Evolutionary conservation across 202 grass and related monocot species (phyloP), one percentile per base, ranked within the genome.

Genomic region (Schoenoplectus tabernaemontani): DNA sequence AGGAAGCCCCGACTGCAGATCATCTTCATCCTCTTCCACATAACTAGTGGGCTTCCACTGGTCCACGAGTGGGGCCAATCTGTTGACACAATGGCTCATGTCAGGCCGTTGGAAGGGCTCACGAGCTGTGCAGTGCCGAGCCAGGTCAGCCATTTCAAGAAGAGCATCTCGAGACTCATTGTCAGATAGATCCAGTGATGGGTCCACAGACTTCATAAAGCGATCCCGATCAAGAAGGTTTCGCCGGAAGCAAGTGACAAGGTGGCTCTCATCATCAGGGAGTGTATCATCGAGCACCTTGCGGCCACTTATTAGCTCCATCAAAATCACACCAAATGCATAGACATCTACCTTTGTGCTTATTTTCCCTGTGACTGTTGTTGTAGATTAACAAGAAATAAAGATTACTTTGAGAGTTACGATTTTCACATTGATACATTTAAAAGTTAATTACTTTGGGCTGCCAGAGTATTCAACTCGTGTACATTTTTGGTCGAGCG

Each of bases 341-440:
- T 98, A 98, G 15, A 98, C 89, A 78, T 98, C 95, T 19, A 92
- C 89, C 77, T 94, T 98, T 39, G 91, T 94, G n/a, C 91, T 94
- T 79, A 98, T 89, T 75, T 92, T 98, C 68, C 95, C 95, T 57
- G 95, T 98, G 77, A 87, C 95, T 98, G 89, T 80, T 77, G 70
- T 86, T 43, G 34, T 42, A n/a, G n/a, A 59, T 41, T 16, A 78
- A 78, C 59, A 79, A 79, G 11, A 73, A 50, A 30, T 5, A 33
- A 75, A 15, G 70, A 75, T 75, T 11, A 54, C 5, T 23, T 75
- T 73, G 11, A n/a, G n/a, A n/a, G n/a, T n/a, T 7, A 54, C 0
- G 17, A 75, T 53, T 75, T 54, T 19, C 47, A 53, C 36, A 23
- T 50, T n/a, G 11, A 75, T 19, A 4, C 46, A 53, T 74, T 15